Evolutionary conservation across 164 flowering plant genomes (phyloP).

Genomic region (Buxus sempervirens): DNA sequence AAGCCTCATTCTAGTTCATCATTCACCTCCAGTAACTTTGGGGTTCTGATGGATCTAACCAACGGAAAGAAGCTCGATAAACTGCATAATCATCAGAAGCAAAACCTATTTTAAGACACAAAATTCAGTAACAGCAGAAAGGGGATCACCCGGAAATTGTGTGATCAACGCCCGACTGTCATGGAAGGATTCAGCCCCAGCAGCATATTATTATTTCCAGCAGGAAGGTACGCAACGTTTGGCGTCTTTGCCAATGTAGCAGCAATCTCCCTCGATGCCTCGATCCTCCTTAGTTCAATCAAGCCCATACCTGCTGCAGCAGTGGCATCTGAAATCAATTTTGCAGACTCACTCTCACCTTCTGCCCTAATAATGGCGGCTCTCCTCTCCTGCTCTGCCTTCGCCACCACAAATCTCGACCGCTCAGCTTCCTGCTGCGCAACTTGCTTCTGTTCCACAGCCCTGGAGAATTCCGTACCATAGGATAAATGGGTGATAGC

Average conservation of each 20-base stretch:
- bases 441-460: slow-evolving; percentile 82
- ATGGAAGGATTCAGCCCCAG: slow-evolving; percentile 53
- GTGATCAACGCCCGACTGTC: slow-evolving; percentile 25
- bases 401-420: slow-evolving; percentile 73
- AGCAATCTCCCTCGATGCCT: slow-evolving; percentile 75
- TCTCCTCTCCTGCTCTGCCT: slow-evolving; percentile 86
- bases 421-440: slow-evolving; percentile 97
- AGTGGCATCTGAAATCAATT: slow-evolving; percentile 80
- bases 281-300: slow-evolving; percentile 79
- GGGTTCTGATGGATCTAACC: too few relatives aligned
- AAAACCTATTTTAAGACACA: too few relatives aligned
- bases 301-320: slow-evolving; percentile 64
- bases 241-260: slow-evolving; percentile 53
- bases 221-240: slow-evolving; percentile 69
- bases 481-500: slow-evolving; percentile 82
- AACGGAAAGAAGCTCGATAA: too few relatives aligned
- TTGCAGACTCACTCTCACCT: slow-evolving; percentile 86
- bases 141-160: too few relatives aligned
- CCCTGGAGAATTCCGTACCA: slow-evolving; percentile 60
- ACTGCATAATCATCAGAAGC: too few relatives aligned
- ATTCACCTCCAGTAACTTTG: too few relatives aligned
- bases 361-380: slow-evolving; percentile 80
- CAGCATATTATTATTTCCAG: slow-evolving; percentile 59
- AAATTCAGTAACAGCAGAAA: too few relatives aligned
- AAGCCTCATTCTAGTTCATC: too few relatives aligned